phyloP scores from a whole-genome alignment of 805 yeast genomes.

The Debaryomyces castellii region DNA sequence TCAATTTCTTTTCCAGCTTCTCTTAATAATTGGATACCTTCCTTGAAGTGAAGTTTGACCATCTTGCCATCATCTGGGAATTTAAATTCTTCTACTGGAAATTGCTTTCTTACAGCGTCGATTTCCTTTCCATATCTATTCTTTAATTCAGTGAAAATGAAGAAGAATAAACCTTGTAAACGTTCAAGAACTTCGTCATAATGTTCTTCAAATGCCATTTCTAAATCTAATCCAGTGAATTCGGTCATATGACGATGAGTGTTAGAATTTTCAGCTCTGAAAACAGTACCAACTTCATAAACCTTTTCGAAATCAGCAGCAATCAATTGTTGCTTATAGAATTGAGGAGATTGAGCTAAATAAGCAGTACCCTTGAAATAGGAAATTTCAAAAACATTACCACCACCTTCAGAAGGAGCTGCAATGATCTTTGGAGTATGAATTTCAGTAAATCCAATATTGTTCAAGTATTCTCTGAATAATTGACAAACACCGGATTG shows the following conservation, averaged over 20 bases:
- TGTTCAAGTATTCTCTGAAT: constrained; percentile 82
- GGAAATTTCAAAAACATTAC: constrained; percentile 90
- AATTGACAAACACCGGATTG: constrained; percentile 85
- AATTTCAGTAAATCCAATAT: constrained; percentile 76
- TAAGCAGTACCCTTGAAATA: constrained; percentile 92
- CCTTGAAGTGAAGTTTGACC: constrained; percentile 86
- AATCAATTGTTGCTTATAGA: constrained; percentile 95
- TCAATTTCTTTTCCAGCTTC: constrained; percentile 85
- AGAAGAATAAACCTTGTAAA: constrained; percentile 74
- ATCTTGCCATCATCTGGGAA: constrained; percentile 92
- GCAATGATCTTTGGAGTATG: constrained; percentile 96
- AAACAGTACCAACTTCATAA: constrained; percentile 95
- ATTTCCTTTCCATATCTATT: constrained; percentile 79
- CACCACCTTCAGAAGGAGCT: constrained; percentile 97
- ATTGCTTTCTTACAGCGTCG: constrained; percentile 87
- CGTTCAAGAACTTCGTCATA: constrained; percentile 82
- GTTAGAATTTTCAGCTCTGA: constrained; percentile 98
- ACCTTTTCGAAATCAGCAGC: constrained; percentile 98
- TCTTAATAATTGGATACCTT: constrained; percentile 84
- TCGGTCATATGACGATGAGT: constrained; percentile 99
- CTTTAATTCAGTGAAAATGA: constrained; percentile 83
- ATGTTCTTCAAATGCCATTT: constrained; percentile 97
- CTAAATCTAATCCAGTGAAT: constrained; percentile 95
- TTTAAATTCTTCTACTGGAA: constrained; percentile 96
- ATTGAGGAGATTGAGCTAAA: constrained; percentile 97